phyloP scores from a whole-genome alignment of 1,284 basidiomycete species.

The Marasmius sp. region DNA sequence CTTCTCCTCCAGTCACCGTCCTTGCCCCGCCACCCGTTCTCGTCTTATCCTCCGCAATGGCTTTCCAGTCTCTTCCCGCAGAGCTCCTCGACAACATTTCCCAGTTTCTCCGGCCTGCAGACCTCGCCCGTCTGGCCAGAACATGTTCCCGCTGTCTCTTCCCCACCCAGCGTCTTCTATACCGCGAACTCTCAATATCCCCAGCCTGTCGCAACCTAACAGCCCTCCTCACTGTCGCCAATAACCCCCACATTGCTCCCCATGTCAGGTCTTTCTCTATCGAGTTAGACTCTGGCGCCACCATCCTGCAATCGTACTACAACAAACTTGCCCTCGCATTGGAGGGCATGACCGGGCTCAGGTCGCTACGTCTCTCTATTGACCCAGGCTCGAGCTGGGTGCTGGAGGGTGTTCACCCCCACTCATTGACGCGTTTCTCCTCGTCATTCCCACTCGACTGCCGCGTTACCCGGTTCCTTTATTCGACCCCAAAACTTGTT shows the following conservation, averaged over 20 bases:
- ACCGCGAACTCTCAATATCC: conserved; percentile 52
- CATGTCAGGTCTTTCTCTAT: conserved; percentile 62
- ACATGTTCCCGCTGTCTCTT: conserved; percentile 41
- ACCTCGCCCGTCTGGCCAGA: conserved; percentile 48
- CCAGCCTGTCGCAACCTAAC: conserved; percentile 42
- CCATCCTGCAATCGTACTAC: conserved; percentile 47
- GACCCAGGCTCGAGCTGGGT: conserved; percentile 53
- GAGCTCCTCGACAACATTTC: conserved; percentile 56
- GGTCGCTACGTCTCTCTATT: conserved; percentile 55
- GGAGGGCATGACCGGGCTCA: conserved; percentile 55
- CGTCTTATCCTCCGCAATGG: conserved; percentile 28
- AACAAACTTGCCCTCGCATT: conserved; percentile 50
- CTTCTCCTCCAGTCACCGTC: not conserved
- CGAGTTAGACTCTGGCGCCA: conserved; percentile 40
- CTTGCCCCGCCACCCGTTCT: not conserved
- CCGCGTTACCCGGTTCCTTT: conserved; percentile 56
- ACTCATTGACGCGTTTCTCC: conserved; percentile 53
- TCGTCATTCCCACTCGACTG: conserved; percentile 59
- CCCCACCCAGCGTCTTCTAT: conserved; percentile 60
- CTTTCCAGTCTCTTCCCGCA: conserved; percentile 42
- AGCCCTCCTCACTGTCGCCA: conserved; percentile 54
- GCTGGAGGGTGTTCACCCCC: conserved; percentile 34
- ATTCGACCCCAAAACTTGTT: conserved; percentile 46
- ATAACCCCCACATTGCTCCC: conserved; percentile 49
- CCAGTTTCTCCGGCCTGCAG: conserved; percentile 29